A percentile compares a stretch with the other conserved stretches of the same genome.
These are phyloP conservation scores for Sarcodon aspratus DNA, from an alignment of 768 basidiomycete genomes.

Conservation along the genomic window DNA sequence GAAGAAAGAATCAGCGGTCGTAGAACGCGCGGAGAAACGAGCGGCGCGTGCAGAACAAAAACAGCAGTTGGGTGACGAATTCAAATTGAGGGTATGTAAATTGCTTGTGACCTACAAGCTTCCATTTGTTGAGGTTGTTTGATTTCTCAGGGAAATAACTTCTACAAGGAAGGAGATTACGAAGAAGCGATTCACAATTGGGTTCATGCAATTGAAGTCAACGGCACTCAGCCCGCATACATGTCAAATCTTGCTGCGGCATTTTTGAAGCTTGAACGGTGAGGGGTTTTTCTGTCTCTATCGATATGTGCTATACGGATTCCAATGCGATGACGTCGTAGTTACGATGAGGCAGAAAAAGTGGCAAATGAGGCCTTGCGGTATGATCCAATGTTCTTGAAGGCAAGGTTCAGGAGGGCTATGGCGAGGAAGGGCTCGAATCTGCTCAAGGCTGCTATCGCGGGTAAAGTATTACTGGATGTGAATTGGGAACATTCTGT, in stretches of 20 bases:
- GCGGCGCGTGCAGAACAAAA: constrained; percentile 11
- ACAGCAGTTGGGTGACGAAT: constrained; percentile 12
- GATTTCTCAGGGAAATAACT: constrained; percentile 29
- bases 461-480: constrained; percentile 10
- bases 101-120: neutral
- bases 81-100: constrained; percentile 18
- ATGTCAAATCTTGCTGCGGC: constrained; percentile 31
- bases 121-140: neutral
- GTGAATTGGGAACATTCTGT: neutral
- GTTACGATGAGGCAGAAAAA: constrained; percentile 17
- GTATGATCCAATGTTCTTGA: constrained; percentile 18
- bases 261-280: constrained; percentile 27
- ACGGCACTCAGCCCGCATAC: constrained; percentile 26
- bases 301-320: neutral
- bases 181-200: constrained; percentile 28
- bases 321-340: constrained; percentile 1
- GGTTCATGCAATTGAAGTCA: constrained; percentile 23
- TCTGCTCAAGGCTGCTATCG: constrained; percentile 9
- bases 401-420: constrained; percentile 24
- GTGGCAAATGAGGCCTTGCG: constrained; percentile 17
- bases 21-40: constrained; percentile 7
- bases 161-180: constrained; percentile 27
- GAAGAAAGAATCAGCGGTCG: too few species aligned
- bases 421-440: constrained; percentile 20
- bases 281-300: neutral